phyloP scores from a whole-genome alignment of 192 early-diverging fungal species.

The Coemansia aciculifera region DNA sequence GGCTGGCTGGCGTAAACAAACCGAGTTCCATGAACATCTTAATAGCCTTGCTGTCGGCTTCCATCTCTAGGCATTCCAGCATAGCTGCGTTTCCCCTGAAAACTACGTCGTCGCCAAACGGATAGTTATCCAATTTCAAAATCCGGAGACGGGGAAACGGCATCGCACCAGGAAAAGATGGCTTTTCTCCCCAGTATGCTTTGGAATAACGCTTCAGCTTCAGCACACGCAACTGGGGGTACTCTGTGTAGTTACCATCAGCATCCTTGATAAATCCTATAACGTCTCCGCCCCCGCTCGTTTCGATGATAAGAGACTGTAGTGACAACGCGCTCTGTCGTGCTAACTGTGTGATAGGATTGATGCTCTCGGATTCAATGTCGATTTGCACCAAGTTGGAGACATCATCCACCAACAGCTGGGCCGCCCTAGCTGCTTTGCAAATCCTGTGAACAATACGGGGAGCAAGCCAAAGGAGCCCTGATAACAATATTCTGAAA shows the following conservation, averaged over 20 bases:
- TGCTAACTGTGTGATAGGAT: background rate
- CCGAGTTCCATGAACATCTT: background rate
- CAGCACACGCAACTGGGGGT: no score
- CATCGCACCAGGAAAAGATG: background rate
- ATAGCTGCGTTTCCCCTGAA: background rate
- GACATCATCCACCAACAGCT: background rate
- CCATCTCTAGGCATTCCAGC: background rate
- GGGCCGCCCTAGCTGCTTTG: background rate
- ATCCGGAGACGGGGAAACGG: conserved; percentile 1
- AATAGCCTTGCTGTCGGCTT: background rate
- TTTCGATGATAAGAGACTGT: background rate
- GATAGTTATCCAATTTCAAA: background rate
- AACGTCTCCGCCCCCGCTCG: background rate
- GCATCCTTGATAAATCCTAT: background rate
- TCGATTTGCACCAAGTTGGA: background rate
- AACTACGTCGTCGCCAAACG: conserved; percentile 7
- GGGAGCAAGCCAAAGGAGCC: background rate
- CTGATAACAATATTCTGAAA: background rate
- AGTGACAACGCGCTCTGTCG: background rate
- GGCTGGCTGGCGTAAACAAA: background rate
- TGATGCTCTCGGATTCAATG: background rate
- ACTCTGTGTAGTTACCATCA: no score
- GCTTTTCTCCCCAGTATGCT: no score
- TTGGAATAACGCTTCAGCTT: no score
- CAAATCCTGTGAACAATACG: background rate